Evolutionary conservation across 345 rosid species (phyloP).

Genomic region (Arabidopsis arenosa): DNA sequence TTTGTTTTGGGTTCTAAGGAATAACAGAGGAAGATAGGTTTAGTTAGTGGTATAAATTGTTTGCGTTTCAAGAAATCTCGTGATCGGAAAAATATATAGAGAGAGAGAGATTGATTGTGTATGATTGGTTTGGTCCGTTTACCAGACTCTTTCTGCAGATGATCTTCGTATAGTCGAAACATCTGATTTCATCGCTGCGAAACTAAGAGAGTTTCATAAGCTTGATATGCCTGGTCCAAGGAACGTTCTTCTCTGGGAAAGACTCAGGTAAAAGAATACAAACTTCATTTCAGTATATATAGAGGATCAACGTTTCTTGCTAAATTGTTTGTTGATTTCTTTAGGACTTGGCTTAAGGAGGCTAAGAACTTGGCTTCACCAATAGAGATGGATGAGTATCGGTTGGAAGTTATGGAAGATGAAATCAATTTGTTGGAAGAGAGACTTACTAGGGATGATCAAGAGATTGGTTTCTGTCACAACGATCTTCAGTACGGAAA

Average conservation of each 20-base stretch:
- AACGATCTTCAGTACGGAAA: constrained; percentile 98
- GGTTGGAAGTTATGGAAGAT: constrained; percentile 57
- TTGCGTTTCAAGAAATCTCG: constrained; percentile 28
- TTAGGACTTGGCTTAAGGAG: constrained; percentile 63
- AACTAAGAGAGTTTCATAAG: constrained; percentile 81
- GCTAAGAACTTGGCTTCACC: constrained; percentile 64
- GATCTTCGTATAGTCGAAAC: constrained; percentile 71
- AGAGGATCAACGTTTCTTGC: not conserved
- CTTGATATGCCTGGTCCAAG: constrained; percentile 82
- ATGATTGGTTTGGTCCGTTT: constrained; percentile 43
- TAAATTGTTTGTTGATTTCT: not conserved
- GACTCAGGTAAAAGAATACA: constrained; percentile 61
- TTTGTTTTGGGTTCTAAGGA: not conserved
- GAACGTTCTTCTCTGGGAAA: constrained; percentile 67
- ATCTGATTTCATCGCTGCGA: constrained; percentile 75
- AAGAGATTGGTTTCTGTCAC: constrained; percentile 87
- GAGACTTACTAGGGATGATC: constrained; percentile 51
- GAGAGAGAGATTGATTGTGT: constrained; percentile 23
- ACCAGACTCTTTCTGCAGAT: constrained; percentile 88
- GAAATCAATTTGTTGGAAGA: constrained; percentile 67
- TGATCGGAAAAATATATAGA: not conserved
- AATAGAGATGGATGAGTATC: constrained; percentile 57
- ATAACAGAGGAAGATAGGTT: constrained; percentile 22
- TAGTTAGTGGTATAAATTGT: constrained; percentile 2
- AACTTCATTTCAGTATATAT: not conserved